Base-by-base conservation (phyloP, 495 filamentous ascomycete species). In the Xanthoparmelia taractica region DNA sequence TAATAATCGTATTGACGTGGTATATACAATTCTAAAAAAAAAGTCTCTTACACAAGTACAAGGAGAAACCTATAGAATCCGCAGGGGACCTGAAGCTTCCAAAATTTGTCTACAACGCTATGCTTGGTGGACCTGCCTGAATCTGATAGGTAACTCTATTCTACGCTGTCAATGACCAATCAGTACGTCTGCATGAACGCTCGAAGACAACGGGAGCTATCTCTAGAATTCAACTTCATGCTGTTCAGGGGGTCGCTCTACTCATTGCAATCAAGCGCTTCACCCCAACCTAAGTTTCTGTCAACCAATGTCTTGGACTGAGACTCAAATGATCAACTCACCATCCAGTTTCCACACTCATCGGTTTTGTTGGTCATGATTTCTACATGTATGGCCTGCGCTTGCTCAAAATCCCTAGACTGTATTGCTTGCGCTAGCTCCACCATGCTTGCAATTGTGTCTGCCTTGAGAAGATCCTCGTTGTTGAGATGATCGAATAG, bases 401-500 rank as follows among this genome's bases (percentile, higher is more conserved):
- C 94, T n/a, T 79, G 79, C 50, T 88, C 85, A 65, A 89, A 97
- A 65, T 96, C 79, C 74, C 84, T 87, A 0, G 71, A 75, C 65
- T 87, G 82, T 23, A 97, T 70, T 13, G 87, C 87, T 63, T 80
- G 75, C 17, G 88, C 83, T 25, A 94, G 73, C 70, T 88, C 79
- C 40, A 77, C 75, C 82, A 91, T 81, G 57, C 86, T 80, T 63
- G 84, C 76, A 50, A 97, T 78, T 10, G 93, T 96, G 68, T 92
- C 90, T 34, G 85, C 80, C 72, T 86, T 89, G 58, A 97, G 79
- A 31, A 98, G 77, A 64, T 96, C 91, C 69, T 90, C 88, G 69
- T 97, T 97, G 79, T 97, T 97, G 58, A 98, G 79, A 73, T 96
- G 91, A 70, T 97, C 92, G 75, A 96, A 98, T 13, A 98, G 82